Evolutionary conservation across 345 rosid species (phyloP).

Genomic region (thale cress (Arabidopsis thaliana)): DNA sequence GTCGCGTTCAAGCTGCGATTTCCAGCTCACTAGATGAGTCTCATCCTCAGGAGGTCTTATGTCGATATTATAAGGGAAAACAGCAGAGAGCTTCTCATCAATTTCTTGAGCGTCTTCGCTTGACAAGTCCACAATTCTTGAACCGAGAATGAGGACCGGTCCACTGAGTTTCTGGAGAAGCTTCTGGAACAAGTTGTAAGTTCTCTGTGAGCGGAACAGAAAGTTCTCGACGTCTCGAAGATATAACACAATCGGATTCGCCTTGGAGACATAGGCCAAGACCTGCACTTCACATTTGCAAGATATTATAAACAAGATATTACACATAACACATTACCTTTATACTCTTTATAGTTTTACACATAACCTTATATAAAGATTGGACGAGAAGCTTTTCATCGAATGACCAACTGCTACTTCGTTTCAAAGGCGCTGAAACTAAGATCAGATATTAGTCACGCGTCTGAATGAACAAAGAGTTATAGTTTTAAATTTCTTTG

Average conservation of each 20-base stretch:
- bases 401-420: conserved; percentile 74
- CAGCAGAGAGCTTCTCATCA: conserved; percentile 63
- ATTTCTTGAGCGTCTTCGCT: conserved; percentile 55
- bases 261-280: conserved; percentile 72
- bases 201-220: conserved; percentile 69
- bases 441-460: background rate
- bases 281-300: conserved; percentile 54
- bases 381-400: conserved; percentile 88
- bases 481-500: background rate
- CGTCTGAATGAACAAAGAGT: background rate
- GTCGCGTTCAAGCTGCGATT: conserved; percentile 86
- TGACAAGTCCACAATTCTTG: conserved; percentile 61
- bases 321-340: conserved; percentile 49
- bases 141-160: conserved; percentile 82
- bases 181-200: conserved; percentile 72
- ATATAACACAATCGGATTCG: conserved; percentile 76
- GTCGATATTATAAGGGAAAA: conserved; percentile 90
- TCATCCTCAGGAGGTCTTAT: conserved; percentile 90
- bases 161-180: conserved; percentile 80
- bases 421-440: conserved; percentile 62
- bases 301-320: background rate
- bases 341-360: conserved; percentile 44
- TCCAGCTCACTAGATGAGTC: conserved; percentile 84
- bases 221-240: conserved; percentile 78
- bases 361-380: conserved; percentile 75